Evolutionary conservation across 2,329 filamentous ascomycete genomes (phyloP), one percentile per base, ranked within the genome.

Genomic region (Penicillium griseofulvum): DNA sequence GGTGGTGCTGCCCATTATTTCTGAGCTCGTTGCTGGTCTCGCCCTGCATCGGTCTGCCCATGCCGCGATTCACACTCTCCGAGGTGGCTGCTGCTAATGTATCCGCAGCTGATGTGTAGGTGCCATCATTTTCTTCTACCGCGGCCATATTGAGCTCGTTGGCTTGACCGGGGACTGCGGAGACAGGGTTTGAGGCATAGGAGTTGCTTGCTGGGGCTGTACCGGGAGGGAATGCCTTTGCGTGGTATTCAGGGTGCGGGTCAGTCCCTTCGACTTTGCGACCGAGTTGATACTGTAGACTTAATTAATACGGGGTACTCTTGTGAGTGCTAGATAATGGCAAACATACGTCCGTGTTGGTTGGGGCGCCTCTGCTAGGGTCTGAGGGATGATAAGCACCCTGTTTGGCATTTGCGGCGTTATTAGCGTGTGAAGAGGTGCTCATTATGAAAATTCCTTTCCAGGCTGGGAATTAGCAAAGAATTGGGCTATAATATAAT

Each of bases 221-320:
- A 56, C 88, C 88, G 0, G 86, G 73, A 0, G 85, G 80, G 34
- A 85, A 73, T 1, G 79, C 80, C 69, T 90, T 62, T 24, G 83
- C 81, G 64, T 81, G 76, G 76, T 88, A 91, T 66, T 88, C 87
- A 19, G 84, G 84, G 12, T 73, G 85, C 61, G 84, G 83, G 59
- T 78, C 75, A 12, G 64, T 60, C n/a, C 71, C 71, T 65, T 82
- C 82, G 54, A 84, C 80, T 57, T 83, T 80, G 62, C 80, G 76
- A 49, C 87, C 87, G 4, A 82, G 80, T 67, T 84, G 78, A 71
- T 90, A 87, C 86, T 89, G 62, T 7, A 46, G 26, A 22, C 33
- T n/a, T 31, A 49, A 54, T 65, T 58, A 62, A 55, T 33, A 48
- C 12, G n/a, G 33, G 41, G 52, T 62, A 59, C 45, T 28, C 52